phyloP scores from a whole-genome alignment of 305 asterid genomes.

The Solanum chacoense region DNA sequence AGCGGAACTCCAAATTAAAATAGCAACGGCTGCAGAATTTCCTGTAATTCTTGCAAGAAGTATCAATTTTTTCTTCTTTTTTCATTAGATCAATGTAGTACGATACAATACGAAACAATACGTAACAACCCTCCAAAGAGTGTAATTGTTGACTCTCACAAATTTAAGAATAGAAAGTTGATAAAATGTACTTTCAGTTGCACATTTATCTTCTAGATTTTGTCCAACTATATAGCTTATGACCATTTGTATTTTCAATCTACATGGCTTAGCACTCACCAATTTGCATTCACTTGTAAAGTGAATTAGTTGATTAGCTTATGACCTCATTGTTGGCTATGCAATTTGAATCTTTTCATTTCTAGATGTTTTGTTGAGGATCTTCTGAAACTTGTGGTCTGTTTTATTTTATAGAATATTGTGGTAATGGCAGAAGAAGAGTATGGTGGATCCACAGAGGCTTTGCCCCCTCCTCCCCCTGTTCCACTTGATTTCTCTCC shows the following conservation, averaged over 20 bases:
- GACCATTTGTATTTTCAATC: not conserved
- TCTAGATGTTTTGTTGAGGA: not conserved
- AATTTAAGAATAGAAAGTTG: not conserved
- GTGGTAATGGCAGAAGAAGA: not conserved
- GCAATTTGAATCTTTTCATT: not conserved
- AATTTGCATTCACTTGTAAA: not conserved
- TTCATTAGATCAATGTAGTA: not conserved
- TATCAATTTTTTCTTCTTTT: not conserved
- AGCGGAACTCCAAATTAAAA: not conserved
- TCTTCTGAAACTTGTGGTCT: not conserved
- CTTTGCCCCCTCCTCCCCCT: slow-evolving; percentile 17
- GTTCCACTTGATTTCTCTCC: slow-evolving; percentile 11
- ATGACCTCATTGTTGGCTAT: not conserved
- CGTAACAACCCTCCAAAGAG: not conserved
- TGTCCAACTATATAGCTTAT: not conserved
- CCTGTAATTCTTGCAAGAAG: not conserved
- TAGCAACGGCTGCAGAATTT: not conserved
- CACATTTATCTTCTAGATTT: not conserved
- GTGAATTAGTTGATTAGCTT: not conserved
- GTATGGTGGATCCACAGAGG: slow-evolving; percentile 2
- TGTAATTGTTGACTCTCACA: not conserved
- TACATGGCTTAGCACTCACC: not conserved
- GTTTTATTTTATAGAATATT: not conserved
- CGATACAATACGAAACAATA: not conserved
- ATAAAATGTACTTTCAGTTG: not conserved